Evolutionary conservation across 257 asterid genomes (phyloP), one percentile per base, ranked within the genome.

Genomic region (Nemophila menziesii): DNA sequence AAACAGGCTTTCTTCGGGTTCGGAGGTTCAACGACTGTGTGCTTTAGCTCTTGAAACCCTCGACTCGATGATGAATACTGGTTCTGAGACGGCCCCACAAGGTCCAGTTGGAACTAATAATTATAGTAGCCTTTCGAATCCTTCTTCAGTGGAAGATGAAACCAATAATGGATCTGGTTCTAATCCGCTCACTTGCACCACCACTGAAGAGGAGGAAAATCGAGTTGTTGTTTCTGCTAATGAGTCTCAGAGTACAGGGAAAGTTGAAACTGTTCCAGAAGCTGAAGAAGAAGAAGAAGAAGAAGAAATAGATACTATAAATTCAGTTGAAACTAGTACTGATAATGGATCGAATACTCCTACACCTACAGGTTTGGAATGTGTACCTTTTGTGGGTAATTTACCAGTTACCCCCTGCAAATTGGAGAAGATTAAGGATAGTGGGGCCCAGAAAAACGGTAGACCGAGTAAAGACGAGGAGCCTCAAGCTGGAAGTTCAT

Each of bases 1-100:
- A 43, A 89, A 89, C 69, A 71, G 95, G 77, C 90, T 89, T 45
- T 78, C 95, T 5, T 80, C 82, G 0, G 95, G 95, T 48, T 79
- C 80, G 1, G 87, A 79, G 63, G 78, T 89, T 70, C 95, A 80
- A 76, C 58, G 63, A 43, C 73, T 80, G 3, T 89, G 98, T 53
- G 63, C 77, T 63, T 61, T 64, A 37, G 92, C 92, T 11, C 49
- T 84, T 20, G 86, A 78, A 49, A 70, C 77, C 39, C 74, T 89
- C 1, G 93, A 84, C 49, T 45, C 43, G 23, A 58, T 71, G 47
- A 64, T 77, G 51, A 61, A 47, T 11, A 57, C 64, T 29, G 58
- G 57, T 56, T 22, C 80, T 27, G 84, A 86, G 75, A 47, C 20
- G 14, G 20, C 49, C 46, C 14, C 38, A 48, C 50, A 53, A 61